These are phyloP conservation scores for Penicillium diatomitis DNA, from an alignment of 495 filamentous ascomycete species.

Conservation along the genomic window DNA sequence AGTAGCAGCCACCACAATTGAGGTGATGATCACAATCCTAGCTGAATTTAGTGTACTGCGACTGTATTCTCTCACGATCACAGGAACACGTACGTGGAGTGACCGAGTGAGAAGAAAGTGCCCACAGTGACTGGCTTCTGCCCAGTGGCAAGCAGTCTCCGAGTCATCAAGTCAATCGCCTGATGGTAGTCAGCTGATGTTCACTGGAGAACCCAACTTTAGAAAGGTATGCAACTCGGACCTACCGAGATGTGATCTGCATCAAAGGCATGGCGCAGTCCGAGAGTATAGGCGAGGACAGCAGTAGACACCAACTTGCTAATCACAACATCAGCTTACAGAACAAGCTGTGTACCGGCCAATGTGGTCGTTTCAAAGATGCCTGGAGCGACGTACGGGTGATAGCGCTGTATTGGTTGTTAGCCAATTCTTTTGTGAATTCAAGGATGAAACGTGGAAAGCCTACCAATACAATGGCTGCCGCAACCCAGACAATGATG, in stretches of 20 bases:
- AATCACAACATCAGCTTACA: not conserved
- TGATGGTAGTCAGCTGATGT: slow-evolving; percentile 7
- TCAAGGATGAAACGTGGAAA: too few species aligned
- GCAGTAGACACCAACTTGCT: slow-evolving; percentile 66
- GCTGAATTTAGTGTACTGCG: not conserved
- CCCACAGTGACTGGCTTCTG: slow-evolving; percentile 87
- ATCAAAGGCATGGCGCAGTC: slow-evolving; percentile 88
- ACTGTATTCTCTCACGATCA: too few species aligned
- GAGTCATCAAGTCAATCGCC: slow-evolving; percentile 94
- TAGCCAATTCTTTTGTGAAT: not conserved
- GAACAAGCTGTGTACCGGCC: too few species aligned
- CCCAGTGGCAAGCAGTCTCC: slow-evolving; percentile 78
- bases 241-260: slow-evolving; percentile 84
- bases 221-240: not conserved
- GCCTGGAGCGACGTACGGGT: slow-evolving; percentile 20
- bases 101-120: slow-evolving; percentile 90
- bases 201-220: not conserved
- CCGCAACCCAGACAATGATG: slow-evolving; percentile 60
- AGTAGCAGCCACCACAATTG: slow-evolving; percentile 83
- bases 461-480: slow-evolving; percentile 58
- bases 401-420: slow-evolving; percentile 19
- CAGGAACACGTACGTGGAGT: slow-evolving; percentile 55
- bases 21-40: slow-evolving; percentile 81
- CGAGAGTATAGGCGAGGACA: slow-evolving; percentile 78
- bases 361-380: not conserved